These are phyloP conservation scores for Microbotryum intermedium DNA, from an alignment of 1,284 basidiomycete genomes.

Conservation along the genomic window DNA sequence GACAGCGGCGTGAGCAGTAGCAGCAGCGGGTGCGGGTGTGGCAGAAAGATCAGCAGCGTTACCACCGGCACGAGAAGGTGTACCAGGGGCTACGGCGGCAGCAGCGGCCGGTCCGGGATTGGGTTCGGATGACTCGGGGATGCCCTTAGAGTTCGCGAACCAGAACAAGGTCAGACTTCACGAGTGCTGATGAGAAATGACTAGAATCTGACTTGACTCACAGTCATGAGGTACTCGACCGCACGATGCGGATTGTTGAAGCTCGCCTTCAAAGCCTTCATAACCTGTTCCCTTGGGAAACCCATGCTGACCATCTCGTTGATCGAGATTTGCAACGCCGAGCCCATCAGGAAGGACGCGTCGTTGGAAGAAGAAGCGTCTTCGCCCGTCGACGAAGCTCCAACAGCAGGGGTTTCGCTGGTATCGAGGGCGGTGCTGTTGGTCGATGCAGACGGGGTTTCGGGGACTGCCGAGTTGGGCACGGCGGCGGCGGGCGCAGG, in stretches of 20 bases:
- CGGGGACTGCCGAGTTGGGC: conserved; percentile 38
- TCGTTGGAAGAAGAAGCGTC: conserved; percentile 21
- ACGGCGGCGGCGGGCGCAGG: conserved; percentile 41
- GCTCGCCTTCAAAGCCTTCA: conserved; percentile 79
- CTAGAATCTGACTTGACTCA: conserved; percentile 42
- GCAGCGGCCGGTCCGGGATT: conserved; percentile 38
- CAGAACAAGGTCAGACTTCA: not conserved
- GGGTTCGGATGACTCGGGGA: conserved; percentile 50
- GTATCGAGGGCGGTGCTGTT: conserved; percentile 7
- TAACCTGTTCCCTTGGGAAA: conserved; percentile 75
- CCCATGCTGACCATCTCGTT: conserved; percentile 89
- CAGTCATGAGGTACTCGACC: conserved; percentile 92
- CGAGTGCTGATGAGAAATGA: not conserved
- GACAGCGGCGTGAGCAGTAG: conserved; percentile 24
- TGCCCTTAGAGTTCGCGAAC: conserved; percentile 58
- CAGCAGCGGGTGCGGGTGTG: conserved; percentile 35
- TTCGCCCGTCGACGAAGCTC: conserved; percentile 20
- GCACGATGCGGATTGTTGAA: conserved; percentile 98
- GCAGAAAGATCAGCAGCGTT: conserved; percentile 39
- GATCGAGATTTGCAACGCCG: conserved; percentile 64
- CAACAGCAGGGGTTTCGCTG: conserved; percentile 12
- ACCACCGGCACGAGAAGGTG: conserved; percentile 56
- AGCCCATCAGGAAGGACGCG: conserved; percentile 52
- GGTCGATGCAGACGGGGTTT: conserved; percentile 32
- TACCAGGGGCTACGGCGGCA: conserved; percentile 38